Evolutionary conservation across 768 basidiomycete genomes (phyloP), one percentile per base, ranked within the genome.

Genomic region (Leccinum longicurvipes): DNA sequence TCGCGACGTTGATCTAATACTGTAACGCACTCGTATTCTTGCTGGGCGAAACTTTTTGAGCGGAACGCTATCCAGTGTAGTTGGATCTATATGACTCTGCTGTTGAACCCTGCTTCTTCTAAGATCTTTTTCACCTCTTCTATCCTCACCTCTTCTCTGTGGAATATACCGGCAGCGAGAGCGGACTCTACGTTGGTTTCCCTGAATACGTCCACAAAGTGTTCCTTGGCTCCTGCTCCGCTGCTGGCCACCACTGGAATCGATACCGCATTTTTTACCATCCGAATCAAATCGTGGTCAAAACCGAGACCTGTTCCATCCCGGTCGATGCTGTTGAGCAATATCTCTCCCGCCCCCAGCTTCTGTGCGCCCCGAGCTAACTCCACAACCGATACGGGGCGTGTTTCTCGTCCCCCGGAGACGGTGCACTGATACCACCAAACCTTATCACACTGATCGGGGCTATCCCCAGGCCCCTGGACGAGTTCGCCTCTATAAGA

Each of bases 381-480:
- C 72, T 98, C 86, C 21, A 92, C 84, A 42, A 86, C 96, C 14
- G 96, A 97, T 29, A 99, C 73, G 32, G 84, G 84, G 12, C 93
- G 84, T 23, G 77, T 61, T 68, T 93, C 89, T 28, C 97, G 85
- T 14, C 97, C 97, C 36, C 97, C 96, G 1, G 87, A 90, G 47
- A 98, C 90, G 11, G 97, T 98, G 72, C 97, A 98, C 69, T 95
- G 93, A 72, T 99, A 99, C 97, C 96, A 98, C 94, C 97, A 98
- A 42, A 85, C 87, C 67, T 83, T 86, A 42, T 83, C 86, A 51
- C 79, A 74, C 60, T 89, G 89, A 55, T 77, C 82, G 8, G 75
- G 68, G 8, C 73, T 72, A 55, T 78, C 76, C 3, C 73, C 69
- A 53, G 69, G 72, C 32, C 75, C 77, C 31, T 66, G 60, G 25